Conservation (phyloP, 2,329 filamentous ascomycete genomes). For the Alternaria longipes region DNA sequence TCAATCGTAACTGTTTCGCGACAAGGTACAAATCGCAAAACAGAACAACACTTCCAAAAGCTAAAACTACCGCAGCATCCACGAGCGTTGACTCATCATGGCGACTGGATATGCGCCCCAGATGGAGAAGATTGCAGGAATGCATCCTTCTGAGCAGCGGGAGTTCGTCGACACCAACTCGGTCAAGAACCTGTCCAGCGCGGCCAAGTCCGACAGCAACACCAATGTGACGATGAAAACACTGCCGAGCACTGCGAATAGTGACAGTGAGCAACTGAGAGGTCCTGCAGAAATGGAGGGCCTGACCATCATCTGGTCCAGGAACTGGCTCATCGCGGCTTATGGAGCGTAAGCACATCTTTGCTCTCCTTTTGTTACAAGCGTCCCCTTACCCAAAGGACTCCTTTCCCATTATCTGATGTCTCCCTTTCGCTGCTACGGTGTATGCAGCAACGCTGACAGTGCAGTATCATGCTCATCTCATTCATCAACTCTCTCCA, state of each 20-base stretch:
- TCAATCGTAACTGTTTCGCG: not conserved
- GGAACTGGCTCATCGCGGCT: conserved; percentile 49
- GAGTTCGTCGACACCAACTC: conserved; percentile 8
- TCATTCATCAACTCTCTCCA: conserved; percentile 56
- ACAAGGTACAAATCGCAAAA: not conserved
- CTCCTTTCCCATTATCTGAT: not conserved
- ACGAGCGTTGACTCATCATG: not conserved
- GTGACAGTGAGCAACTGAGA: conserved; percentile 13
- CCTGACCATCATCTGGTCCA: conserved; percentile 54
- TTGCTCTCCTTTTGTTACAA: not conserved
- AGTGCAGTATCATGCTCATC: conserved; percentile 26
- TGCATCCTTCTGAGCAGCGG: conserved; percentile 6
- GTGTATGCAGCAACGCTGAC: not conserved
- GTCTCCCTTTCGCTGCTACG: not conserved
- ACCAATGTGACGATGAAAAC: conserved; percentile 3
- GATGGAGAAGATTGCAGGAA: conserved; percentile 14
- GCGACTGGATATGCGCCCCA: conserved; percentile 14
- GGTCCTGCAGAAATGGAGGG: conserved; percentile 52
- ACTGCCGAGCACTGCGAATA: not conserved
- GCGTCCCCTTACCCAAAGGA: not conserved
- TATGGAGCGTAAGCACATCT: conserved; percentile 39
- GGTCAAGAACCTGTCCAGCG: not conserved
- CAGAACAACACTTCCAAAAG: not conserved
- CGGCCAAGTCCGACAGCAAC: not conserved
- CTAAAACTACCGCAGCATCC: not conserved